Base-by-base conservation (phyloP, 371 early-diverging fungal species). In the Rhizopus sp. region DNA sequence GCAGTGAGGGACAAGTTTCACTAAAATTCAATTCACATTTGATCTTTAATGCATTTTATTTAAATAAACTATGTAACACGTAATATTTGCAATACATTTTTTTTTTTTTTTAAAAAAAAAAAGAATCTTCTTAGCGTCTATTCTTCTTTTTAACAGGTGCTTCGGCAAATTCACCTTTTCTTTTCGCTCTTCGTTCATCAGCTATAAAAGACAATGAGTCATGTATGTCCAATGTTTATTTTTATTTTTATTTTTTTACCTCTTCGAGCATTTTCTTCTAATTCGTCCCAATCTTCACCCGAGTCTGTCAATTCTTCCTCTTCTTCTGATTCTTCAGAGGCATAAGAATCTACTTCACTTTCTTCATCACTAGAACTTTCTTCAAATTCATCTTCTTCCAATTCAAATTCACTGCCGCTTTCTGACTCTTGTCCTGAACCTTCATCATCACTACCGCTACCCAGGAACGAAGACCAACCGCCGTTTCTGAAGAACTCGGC, bases 401-500 rank as follows among this genome's bases (percentile, higher is more conserved):
- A 73, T 59, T 82, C 83, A 61, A 83, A 85, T 64, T 85, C 87
- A 65, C 81, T 83, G 7, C 68, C 88, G 35, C 77, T 70, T 16
- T 88, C 90, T 4, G 82, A 78, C 49, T 70, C 73, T 8, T 75
- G 76, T 29, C 69, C 82, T 2, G 78, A 72, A 33, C 60, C 76
- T 33, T 76, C 73, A 58, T 76, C 57, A 68, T 89, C 90, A 49
- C 78, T 74, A 34, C 90, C 90, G 15, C 78, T 71, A n/a, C 83
- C 87, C 70, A 94, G 75, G 80, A 96, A 95, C 23, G 23, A 16
- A 46, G 81, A 76, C 99, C 99, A 99, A 23, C 97, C 99, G 44
- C 98, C 99, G 40, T 92, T 89, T 57, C 87, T 86, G 77, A 93
- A 99, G 77, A 99, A 99, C 30, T 85, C 92, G 8, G 88, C 90